Base-by-base conservation (phyloP, 83 land plant species). In the Thuja plicata region DNA sequence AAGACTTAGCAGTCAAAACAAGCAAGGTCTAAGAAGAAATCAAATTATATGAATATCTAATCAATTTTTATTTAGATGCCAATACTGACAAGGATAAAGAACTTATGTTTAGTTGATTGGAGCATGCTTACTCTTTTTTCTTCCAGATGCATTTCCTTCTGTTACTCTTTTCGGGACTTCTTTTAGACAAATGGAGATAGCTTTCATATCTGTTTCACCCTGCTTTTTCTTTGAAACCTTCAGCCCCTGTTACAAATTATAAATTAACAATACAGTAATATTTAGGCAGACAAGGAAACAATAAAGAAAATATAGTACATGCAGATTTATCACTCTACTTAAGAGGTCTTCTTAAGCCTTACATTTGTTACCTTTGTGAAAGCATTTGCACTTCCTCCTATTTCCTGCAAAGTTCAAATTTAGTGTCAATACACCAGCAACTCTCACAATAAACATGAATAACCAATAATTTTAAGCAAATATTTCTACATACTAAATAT, bases 151-250 rank as follows among this genome's bases (percentile, higher is more conserved):
- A 12, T 7, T 52, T 48, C 37, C 37, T 5, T 84, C 38, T 34
- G 16, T 52, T 50, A 12, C 60, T 30, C 52, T 50, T 10, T 32
- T 50, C 1, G 38, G 37, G 37, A 30, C 19, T 16, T 84, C 19
- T 21, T 82, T 41, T n/a, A 50, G 38, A 84, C 38, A 84, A 52
- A 32, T 15, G 35, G 62, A 57, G 57, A 50, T 54, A 12, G 38
- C 37, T 54, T 84, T 84, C 57, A 50, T 52, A 84, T 84, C 86
- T 50, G 24, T 34, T 84, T 43, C 83, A 16, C 46, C 19, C 45
- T 34, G 62, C n/a, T 50, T 84, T 84, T 84, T 50, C 86, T 84
- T 48, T 84, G 86, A 52, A 32, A 84, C 62, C 19, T 84, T 84
- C 1, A 10, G 3, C 6, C 86, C 86, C 86, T 84, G 62, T 21